Base-by-base conservation (phyloP, 2,329 filamentous ascomycete species). In the Didymella keratinophila region DNA sequence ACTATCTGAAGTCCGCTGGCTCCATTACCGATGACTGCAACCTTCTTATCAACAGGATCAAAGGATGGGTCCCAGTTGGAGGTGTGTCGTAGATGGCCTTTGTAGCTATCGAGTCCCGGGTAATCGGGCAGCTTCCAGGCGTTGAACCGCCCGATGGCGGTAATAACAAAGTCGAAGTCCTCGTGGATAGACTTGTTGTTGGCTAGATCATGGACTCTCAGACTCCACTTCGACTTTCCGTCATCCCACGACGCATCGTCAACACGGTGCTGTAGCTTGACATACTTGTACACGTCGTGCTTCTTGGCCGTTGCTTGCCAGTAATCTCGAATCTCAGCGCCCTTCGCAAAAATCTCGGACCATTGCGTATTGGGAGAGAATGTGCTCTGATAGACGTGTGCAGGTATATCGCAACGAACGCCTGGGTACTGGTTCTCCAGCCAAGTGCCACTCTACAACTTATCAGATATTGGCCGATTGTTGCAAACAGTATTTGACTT, bases 1-100 rank as follows among this genome's bases (percentile, higher is more conserved):
- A 83, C 80, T 49, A 88, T 81, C 64, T 89, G 87, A 1, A 89
- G 83, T 0, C 87, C 87, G 0, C 84, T 85, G 0, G 87, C 84
- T 6, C 87, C 87, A 0, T 86, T 89, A 12, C 87, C 87, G 44
- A 90, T 85, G 52, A 89, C 81, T 8, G 83, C 87, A 45, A 85
- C 81, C 10, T 80, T 80, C 69, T 89, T 89, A 60, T 79, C 80
- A 0, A 80, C 78, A 60, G 87, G 80, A 72, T 80, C 86, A 72
- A 78, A 84, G 0, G 71, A 60, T 16, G 47, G 49, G 34, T 73
- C 70, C 73, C 71, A 76, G 16, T 71, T 69, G 2, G 72, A 71
- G 1, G 71, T 71, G 36, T 76, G 73, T 41, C 70, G 50, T 3
- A 74, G 34, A 28, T 69, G 60, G 2, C 73, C 73, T 49, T 68